Conservation (phyloP, 2,329 filamentous ascomycete species). For the Fusarium compactum region DNA sequence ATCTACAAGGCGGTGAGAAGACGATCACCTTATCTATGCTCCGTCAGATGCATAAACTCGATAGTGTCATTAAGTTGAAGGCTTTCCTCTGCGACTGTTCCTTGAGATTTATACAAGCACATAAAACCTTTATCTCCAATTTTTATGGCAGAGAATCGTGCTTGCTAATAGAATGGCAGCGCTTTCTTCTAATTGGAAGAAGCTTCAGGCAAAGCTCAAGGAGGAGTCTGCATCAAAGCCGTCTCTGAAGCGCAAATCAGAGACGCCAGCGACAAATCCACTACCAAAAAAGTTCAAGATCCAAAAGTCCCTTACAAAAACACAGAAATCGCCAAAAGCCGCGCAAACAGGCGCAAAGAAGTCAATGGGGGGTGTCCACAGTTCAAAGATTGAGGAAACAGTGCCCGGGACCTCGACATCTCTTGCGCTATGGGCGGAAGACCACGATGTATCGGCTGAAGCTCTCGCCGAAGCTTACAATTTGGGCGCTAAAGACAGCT, state of each 20-base stretch:
- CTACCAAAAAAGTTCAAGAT: conserved; percentile 49
- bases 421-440: conserved; percentile 70
- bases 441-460: conserved; percentile 71
- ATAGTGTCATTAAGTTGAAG: conserved; percentile 25
- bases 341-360: conserved; percentile 23
- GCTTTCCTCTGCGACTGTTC: conserved; percentile 8
- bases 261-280: conserved; percentile 44
- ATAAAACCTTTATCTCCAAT: background rate
- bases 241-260: conserved; percentile 59
- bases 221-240: conserved; percentile 56
- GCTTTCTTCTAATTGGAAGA: conserved; percentile 82
- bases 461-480: conserved; percentile 72
- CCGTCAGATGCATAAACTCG: conserved; percentile 41
- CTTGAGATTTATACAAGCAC: conserved; percentile 14
- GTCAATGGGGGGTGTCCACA: conserved; percentile 69
- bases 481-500: conserved; percentile 62
- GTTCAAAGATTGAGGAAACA: conserved; percentile 58
- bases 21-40: conserved; percentile 38
- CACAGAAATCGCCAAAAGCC: conserved; percentile 10
- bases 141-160: background rate
- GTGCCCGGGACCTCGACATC: conserved; percentile 62
- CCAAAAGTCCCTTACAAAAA: conserved; percentile 17
- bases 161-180: conserved; percentile 52
- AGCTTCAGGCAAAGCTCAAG: conserved; percentile 73
- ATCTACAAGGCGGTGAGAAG: conserved; percentile 45